Conservation (phyloP, 2,329 filamentous ascomycete genomes). For the Nigrograna mackinnonii region DNA sequence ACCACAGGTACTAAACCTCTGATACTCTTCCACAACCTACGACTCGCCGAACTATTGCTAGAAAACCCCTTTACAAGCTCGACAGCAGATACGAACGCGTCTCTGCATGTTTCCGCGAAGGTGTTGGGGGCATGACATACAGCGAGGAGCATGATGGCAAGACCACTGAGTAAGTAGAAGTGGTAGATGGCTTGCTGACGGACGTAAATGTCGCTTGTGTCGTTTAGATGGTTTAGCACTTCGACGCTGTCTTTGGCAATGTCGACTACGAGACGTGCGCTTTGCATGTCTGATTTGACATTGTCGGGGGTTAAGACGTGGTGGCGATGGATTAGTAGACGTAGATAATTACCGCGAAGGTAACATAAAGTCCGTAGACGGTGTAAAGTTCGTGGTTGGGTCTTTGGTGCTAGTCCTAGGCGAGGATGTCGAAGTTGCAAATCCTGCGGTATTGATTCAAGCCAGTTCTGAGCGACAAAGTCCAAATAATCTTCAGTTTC, state of each 20-base stretch:
- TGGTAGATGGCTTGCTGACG: constrained; percentile 21
- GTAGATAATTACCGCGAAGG: constrained; percentile 21
- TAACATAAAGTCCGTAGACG: constrained; percentile 18
- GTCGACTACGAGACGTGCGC: constrained; percentile 17
- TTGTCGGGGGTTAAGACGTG: constrained; percentile 22
- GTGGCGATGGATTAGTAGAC: constrained; percentile 19
- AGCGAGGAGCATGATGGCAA: constrained; percentile 18
- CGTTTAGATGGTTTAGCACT: constrained; percentile 20
- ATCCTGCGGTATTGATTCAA: constrained; percentile 17
- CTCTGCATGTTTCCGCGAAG: constrained; percentile 19
- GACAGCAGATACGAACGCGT: constrained; percentile 18
- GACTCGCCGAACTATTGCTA: constrained; percentile 17
- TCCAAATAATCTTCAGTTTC: constrained; percentile 24
- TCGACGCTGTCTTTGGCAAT: constrained; percentile 22
- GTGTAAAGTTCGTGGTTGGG: constrained; percentile 16
- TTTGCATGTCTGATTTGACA: constrained; percentile 12
- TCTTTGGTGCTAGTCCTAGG: constrained; percentile 8
- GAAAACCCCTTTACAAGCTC: constrained; percentile 24
- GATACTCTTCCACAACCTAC: constrained; percentile 22
- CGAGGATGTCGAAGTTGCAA: constrained; percentile 19
- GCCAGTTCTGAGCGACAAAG: constrained; percentile 22
- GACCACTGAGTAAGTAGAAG: constrained; percentile 21
- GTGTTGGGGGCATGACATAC: constrained; percentile 21
- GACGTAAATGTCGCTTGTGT: constrained; percentile 21
- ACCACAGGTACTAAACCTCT: constrained; percentile 19